Evolutionary conservation across 768 basidiomycete species (phyloP).

Genomic region (Hygrocybe coccinea): DNA sequence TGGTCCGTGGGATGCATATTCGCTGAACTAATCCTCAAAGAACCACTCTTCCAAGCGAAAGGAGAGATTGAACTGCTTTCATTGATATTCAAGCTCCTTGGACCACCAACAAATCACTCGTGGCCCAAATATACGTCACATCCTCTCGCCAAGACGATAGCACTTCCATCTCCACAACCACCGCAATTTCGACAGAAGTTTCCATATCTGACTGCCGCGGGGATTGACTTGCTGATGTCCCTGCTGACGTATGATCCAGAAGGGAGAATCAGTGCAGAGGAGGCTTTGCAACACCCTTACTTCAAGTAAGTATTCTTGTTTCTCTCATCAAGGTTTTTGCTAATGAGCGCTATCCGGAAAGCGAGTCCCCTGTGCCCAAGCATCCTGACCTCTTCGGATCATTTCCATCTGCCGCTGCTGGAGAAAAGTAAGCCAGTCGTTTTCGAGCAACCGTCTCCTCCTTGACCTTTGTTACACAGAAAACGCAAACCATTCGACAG

Average conservation of each 20-base stretch:
- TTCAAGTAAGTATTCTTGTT: constrained; percentile 58
- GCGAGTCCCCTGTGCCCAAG: constrained; percentile 92
- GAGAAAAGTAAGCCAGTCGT: constrained; percentile 69
- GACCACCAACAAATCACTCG: constrained; percentile 78
- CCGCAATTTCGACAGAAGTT: constrained; percentile 82
- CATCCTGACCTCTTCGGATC: constrained; percentile 94
- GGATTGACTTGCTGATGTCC: constrained; percentile 77
- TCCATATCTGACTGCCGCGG: constrained; percentile 74
- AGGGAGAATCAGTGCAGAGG: constrained; percentile 79
- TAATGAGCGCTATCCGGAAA: constrained; percentile 26
- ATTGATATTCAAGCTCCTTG: constrained; percentile 93
- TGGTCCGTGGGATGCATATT: constrained; percentile 99
- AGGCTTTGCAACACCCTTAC: constrained; percentile 87
- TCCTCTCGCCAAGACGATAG: constrained; percentile 77
- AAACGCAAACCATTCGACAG: constrained; percentile 74
- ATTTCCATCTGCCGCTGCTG: constrained; percentile 93
- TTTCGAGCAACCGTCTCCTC: neutral
- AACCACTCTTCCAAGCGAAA: constrained; percentile 97
- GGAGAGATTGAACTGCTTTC: constrained; percentile 87
- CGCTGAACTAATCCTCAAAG: constrained; percentile 89
- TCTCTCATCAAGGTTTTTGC: constrained; percentile 1
- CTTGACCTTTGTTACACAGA: constrained; percentile 35
- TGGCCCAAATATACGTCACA: constrained; percentile 84
- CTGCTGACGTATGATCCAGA: constrained; percentile 88
- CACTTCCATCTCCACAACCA: constrained; percentile 67